Evolutionary conservation across 2,329 filamentous ascomycete genomes (phyloP).

Genomic region (Rhytidhysteron rufulum): DNA sequence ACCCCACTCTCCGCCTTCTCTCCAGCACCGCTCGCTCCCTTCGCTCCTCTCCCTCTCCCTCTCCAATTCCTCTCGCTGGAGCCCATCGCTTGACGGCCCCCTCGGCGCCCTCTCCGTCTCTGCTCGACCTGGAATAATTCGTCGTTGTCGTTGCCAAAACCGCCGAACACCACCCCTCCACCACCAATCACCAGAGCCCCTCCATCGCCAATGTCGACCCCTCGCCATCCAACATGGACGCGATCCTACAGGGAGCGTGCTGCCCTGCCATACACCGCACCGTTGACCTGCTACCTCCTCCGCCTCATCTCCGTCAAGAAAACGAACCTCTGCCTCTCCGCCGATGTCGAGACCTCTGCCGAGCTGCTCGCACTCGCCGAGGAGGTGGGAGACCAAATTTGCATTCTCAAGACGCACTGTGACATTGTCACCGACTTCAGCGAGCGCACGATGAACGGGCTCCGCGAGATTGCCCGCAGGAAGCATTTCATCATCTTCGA

Average conservation of each 20-base stretch:
- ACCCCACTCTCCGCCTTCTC: background rate
- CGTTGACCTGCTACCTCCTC: slow-evolving; percentile 47
- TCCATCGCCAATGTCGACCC: background rate
- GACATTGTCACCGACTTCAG: slow-evolving; percentile 61
- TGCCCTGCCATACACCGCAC: slow-evolving; percentile 37
- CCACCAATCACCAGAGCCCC: no score
- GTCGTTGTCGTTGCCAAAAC: background rate
- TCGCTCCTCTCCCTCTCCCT: background rate
- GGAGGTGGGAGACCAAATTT: slow-evolving; percentile 58
- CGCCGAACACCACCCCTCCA: no score
- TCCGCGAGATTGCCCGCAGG: slow-evolving; percentile 46
- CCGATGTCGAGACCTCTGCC: slow-evolving; percentile 54
- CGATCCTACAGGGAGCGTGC: slow-evolving; percentile 46
- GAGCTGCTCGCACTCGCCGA: slow-evolving; percentile 55
- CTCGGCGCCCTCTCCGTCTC: background rate
- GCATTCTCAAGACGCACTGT: slow-evolving; percentile 58
- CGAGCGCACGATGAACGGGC: slow-evolving; percentile 48
- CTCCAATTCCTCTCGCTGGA: background rate
- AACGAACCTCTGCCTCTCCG: slow-evolving; percentile 53
- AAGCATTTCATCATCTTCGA: slow-evolving; percentile 53
- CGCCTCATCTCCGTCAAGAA: slow-evolving; percentile 48
- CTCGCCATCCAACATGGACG: slow-evolving; percentile 37
- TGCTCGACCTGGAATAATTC: no score
- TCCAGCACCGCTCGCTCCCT: no score
- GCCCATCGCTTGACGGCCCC: no score